Conservation (phyloP, 148 eudicot species). For the Rhododendron ferrugineum region DNA sequence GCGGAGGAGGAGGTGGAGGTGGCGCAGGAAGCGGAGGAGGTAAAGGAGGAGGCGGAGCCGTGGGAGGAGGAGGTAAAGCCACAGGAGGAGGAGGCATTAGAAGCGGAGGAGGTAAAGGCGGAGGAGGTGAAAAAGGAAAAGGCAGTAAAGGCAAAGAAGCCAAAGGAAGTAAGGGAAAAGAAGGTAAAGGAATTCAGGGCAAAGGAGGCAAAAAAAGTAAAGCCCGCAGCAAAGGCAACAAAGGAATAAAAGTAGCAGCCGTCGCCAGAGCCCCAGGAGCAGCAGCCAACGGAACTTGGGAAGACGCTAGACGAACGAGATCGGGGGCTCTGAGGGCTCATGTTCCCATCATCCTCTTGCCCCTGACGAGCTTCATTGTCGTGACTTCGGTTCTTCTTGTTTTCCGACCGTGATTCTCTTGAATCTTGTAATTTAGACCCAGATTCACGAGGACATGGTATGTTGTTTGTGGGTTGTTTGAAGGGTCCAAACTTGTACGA, state of each 20-base stretch:
- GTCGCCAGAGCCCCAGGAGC: neutral
- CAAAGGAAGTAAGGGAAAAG: no score
- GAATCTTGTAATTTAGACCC: no score
- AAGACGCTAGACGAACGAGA: neutral
- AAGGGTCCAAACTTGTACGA: no score
- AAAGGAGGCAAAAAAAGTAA: no score
- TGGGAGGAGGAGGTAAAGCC: neutral
- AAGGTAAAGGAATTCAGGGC: no score
- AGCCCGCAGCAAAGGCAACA: neutral
- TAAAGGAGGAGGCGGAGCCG: neutral
- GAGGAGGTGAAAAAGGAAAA: neutral
- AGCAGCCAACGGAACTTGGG: neutral
- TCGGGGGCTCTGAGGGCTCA: neutral
- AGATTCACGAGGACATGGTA: no score
- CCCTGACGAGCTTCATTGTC: neutral
- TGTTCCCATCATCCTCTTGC: neutral
- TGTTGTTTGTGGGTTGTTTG: no score
- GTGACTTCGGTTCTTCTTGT: neutral
- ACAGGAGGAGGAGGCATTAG: neutral
- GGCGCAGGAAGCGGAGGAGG: neutral
- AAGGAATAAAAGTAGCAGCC: neutral
- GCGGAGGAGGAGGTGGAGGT: no score
- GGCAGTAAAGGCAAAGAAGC: neutral
- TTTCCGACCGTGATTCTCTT: no score
- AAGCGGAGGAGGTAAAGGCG: neutral